phyloP scores from a whole-genome alignment of 176 grass and related monocot species.

The Musa acuminata region DNA sequence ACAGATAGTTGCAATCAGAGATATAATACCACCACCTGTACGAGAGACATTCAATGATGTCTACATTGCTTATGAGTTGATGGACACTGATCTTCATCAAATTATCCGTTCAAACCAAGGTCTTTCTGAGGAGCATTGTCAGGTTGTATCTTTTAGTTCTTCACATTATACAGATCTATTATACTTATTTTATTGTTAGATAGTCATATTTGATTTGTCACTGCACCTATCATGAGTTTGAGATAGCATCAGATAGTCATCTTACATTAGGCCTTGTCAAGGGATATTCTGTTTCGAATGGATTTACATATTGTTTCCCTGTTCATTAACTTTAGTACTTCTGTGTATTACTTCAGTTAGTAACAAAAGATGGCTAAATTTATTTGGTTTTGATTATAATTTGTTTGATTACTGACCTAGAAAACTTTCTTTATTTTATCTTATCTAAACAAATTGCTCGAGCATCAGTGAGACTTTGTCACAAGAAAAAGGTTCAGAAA shows the following conservation, averaged over 20 bases:
- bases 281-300: background rate
- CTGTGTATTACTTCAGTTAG: too few species aligned
- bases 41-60: slow-evolving; percentile 85
- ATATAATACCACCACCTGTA: slow-evolving; percentile 82
- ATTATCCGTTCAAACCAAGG: slow-evolving; percentile 99
- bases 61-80: slow-evolving; percentile 92
- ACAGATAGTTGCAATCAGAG: slow-evolving; percentile 97
- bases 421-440: background rate
- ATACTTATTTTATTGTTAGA: background rate
- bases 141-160: slow-evolving; percentile 29
- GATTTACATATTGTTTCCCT: background rate
- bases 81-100: slow-evolving; percentile 99
- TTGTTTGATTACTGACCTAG: too few species aligned
- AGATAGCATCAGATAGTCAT: background rate
- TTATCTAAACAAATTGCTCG: background rate
- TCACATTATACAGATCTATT: background rate
- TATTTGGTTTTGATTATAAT: too few species aligned
- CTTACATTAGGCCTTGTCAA: too few species aligned
- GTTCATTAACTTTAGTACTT: background rate
- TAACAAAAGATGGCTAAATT: too few species aligned
- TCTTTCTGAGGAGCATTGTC: slow-evolving; percentile 96
- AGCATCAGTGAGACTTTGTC: background rate
- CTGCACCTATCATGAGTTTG: background rate
- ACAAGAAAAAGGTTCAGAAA: background rate
- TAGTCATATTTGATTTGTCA: background rate